phyloP scores from a whole-genome alignment of 2,329 filamentous ascomycete species.

The Herpomyces periplanetae region DNA sequence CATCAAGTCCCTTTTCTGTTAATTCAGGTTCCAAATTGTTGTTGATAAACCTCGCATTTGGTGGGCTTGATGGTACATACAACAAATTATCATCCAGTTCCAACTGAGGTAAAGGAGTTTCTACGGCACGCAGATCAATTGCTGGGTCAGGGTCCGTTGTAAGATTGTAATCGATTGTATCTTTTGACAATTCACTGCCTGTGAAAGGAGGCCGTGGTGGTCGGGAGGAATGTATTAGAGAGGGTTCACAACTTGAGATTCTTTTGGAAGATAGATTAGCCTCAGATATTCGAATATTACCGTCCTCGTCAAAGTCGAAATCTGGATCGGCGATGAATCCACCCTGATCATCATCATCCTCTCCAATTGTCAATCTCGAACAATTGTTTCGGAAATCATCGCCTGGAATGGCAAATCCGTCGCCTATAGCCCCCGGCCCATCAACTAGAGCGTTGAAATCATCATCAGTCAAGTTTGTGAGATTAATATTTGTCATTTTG shows the following conservation, averaged over 20 bases:
- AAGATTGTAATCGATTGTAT: conserved; percentile 6
- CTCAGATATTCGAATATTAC: too few relatives aligned
- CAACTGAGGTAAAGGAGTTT: too few relatives aligned
- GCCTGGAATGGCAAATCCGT: conserved; percentile 6
- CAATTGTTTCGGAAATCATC: conserved; percentile 7
- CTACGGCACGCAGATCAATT: too few relatives aligned
- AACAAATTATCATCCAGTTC: too few relatives aligned
- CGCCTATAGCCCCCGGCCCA: conserved; percentile 1
- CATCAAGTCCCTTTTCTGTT: conserved; percentile 5
- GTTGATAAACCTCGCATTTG: conserved; percentile 2
- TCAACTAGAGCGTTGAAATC: conserved; percentile 9
- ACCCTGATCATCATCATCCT: conserved; percentile 9
- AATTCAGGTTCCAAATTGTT: conserved; percentile 3
- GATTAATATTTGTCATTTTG: conserved; percentile 4
- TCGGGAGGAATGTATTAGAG: too few relatives aligned
- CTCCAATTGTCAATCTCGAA: conserved; percentile 5
- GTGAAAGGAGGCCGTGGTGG: too few relatives aligned
- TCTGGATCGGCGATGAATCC: conserved; percentile 13
- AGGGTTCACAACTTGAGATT: too few relatives aligned
- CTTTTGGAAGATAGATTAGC: too few relatives aligned
- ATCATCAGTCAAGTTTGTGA: conserved; percentile 2
- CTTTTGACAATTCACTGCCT: neutral
- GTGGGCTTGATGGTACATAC: too few relatives aligned
- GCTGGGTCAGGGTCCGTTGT: conserved; percentile 6
- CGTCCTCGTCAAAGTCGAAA: conserved; percentile 19